phyloP scores from a whole-genome alignment of 2,329 filamentous ascomycete species.

The Mycosphaerella arachidis region DNA sequence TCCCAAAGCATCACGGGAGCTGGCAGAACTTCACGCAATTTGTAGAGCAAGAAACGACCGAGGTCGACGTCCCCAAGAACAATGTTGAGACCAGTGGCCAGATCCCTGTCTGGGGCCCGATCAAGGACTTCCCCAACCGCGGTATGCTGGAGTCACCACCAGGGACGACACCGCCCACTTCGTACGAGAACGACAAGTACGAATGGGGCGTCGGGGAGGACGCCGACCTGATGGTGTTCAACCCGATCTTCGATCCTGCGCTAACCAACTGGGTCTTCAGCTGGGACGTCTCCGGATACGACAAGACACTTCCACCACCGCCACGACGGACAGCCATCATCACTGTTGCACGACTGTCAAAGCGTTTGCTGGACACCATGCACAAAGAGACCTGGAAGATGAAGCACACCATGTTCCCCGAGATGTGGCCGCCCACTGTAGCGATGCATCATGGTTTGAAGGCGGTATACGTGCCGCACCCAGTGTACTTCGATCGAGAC shows the following conservation, averaged over 20 bases:
- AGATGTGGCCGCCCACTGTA: slow-evolving; percentile 72
- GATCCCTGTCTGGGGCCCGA: slow-evolving; percentile 63
- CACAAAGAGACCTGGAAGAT: slow-evolving; percentile 69
- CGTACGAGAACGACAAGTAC: slow-evolving; percentile 60
- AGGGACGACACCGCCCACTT: slow-evolving; percentile 59
- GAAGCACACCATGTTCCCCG: slow-evolving; percentile 68
- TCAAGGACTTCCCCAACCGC: slow-evolving; percentile 40
- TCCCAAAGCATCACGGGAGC: slow-evolving; percentile 62
- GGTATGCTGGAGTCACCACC: slow-evolving; percentile 56
- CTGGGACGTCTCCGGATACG: slow-evolving; percentile 65
- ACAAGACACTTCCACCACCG: slow-evolving; percentile 50
- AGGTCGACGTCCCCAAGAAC: slow-evolving; percentile 47
- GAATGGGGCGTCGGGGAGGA: slow-evolving; percentile 73
- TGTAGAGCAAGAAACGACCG: slow-evolving; percentile 56
- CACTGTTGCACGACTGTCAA: slow-evolving; percentile 69
- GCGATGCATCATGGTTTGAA: slow-evolving; percentile 75
- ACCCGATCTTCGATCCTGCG: slow-evolving; percentile 73
- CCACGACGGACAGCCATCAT: slow-evolving; percentile 74
- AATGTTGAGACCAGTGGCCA: slow-evolving; percentile 47
- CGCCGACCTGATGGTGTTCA: slow-evolving; percentile 68
- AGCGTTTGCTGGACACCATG: slow-evolving; percentile 68
- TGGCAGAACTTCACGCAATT: slow-evolving; percentile 64
- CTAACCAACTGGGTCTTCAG: slow-evolving; percentile 69
- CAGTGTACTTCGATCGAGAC: slow-evolving; percentile 72
- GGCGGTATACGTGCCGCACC: slow-evolving; percentile 72